A percentile compares a stretch with the other conserved stretches of the same genome.
Conservation (phyloP, 306 rosid genomes). For the Casuarina equisetifolia region DNA sequence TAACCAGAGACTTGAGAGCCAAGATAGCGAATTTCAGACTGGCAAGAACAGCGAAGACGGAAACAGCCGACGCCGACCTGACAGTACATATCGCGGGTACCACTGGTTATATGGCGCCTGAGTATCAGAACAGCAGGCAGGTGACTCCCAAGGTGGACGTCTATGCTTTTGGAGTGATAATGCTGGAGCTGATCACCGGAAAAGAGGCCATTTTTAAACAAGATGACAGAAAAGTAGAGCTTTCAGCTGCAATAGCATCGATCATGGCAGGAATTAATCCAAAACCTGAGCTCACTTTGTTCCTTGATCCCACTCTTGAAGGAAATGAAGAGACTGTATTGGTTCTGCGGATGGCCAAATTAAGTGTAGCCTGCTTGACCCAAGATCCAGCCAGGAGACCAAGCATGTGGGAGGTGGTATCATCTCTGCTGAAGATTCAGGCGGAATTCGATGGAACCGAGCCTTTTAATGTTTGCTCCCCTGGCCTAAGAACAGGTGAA, state of each 20-base stretch:
- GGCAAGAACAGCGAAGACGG: conserved; percentile 41
- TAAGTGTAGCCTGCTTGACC: conserved; percentile 56
- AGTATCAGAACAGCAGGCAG: conserved; percentile 38
- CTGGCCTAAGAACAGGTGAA: background rate
- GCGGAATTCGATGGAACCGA: background rate
- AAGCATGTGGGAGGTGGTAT: conserved; percentile 37
- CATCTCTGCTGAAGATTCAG: conserved; percentile 37
- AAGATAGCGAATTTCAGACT: conserved; percentile 62
- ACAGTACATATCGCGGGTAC: conserved; percentile 28
- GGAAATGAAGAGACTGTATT: conserved; percentile 27
- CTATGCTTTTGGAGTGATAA: conserved; percentile 59
- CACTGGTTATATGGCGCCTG: conserved; percentile 51
- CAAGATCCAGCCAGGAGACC: conserved; percentile 40
- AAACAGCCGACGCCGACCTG: background rate
- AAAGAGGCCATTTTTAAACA: conserved; percentile 37
- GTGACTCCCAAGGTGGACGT: conserved; percentile 59
- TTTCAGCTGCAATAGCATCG: conserved; percentile 30
- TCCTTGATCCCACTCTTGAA: conserved; percentile 45
- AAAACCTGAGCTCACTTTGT: conserved; percentile 35
- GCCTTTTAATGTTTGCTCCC: background rate
- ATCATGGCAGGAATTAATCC: conserved; percentile 30
- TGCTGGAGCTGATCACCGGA: conserved; percentile 60
- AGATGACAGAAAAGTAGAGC: conserved; percentile 47
- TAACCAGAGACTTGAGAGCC: conserved; percentile 52
- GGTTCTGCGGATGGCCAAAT: conserved; percentile 37